A percentile compares a stretch with the other conserved stretches of the same genome.
Conservation (phyloP, 1,284 basidiomycete species). For the Apiotrichum akiyoshidainum region DNA sequence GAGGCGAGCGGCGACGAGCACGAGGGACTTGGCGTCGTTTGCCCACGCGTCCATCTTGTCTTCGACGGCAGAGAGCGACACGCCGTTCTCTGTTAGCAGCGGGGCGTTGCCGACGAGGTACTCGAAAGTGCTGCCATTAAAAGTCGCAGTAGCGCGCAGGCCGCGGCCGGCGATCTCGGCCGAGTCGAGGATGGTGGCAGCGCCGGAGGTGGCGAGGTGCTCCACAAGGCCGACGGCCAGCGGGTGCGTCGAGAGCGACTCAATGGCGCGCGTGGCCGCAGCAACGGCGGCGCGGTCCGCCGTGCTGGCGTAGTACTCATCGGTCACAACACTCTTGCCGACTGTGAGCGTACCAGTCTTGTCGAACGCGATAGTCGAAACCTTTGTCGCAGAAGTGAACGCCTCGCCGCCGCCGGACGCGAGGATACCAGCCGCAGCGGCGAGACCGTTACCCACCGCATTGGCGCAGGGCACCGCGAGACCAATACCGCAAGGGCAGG, state of each 20-base stretch:
- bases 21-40: constrained; percentile 69
- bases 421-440: constrained; percentile 92
- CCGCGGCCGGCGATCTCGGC: constrained; percentile 87
- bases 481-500: constrained; percentile 96
- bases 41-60: constrained; percentile 67
- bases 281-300: constrained; percentile 52
- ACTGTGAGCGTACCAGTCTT: constrained; percentile 97
- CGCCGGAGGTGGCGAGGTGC: constrained; percentile 59
- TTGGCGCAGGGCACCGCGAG: constrained; percentile 96
- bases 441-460: constrained; percentile 98
- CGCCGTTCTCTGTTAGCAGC: constrained; percentile 23
- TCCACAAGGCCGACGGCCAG: constrained; percentile 85
- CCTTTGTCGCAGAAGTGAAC: constrained; percentile 79
- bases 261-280: constrained; percentile 72
- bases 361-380: constrained; percentile 83
- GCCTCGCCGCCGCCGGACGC: constrained; percentile 95
- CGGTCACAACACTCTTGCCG: constrained; percentile 56
- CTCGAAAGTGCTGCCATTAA: constrained; percentile 61
- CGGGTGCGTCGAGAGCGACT: constrained; percentile 91
- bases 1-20: constrained; percentile 67
- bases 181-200: constrained; percentile 59
- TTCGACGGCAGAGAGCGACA: constrained; percentile 32
- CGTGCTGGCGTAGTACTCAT: constrained; percentile 31
- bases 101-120: constrained; percentile 47
- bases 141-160: constrained; percentile 64